Percentiles rank a stretch among this genome's conserved stretches.
These are phyloP conservation scores for Aspergillus sclerotioniger DNA, from an alignment of 495 filamentous ascomycete genomes.

Conservation along the genomic window DNA sequence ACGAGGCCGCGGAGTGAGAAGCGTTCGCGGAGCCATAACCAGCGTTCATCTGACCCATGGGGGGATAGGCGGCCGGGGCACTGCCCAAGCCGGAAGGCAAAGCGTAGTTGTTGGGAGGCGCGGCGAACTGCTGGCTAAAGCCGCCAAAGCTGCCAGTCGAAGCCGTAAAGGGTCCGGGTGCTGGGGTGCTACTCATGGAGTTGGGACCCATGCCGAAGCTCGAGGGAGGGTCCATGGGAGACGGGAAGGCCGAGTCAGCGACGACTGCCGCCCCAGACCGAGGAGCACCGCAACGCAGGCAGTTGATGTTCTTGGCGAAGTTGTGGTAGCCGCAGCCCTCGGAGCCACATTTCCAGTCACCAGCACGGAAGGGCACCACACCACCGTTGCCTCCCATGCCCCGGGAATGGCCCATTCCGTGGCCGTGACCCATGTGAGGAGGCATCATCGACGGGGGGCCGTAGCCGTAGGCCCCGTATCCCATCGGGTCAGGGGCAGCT, in stretches of 20 bases:
- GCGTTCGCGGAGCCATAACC: constrained; percentile 61
- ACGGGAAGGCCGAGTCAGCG: constrained; percentile 88
- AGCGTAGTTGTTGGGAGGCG: constrained; percentile 84
- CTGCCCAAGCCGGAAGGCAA: constrained; percentile 87
- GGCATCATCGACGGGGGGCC: constrained; percentile 78
- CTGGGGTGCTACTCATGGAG: constrained; percentile 82
- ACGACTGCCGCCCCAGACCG: constrained; percentile 90
- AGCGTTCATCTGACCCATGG: constrained; percentile 70
- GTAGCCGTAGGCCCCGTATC: constrained; percentile 72
- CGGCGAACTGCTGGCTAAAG: constrained; percentile 84
- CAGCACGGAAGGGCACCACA: constrained; percentile 93
- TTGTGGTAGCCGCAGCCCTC: constrained; percentile 99
- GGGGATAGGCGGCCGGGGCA: constrained; percentile 75
- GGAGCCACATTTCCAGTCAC: constrained; percentile 98
- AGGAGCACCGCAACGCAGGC: constrained; percentile 91
- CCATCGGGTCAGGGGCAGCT: constrained; percentile 69
- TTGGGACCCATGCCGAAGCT: constrained; percentile 73
- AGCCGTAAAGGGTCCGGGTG: constrained; percentile 75
- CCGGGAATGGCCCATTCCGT: constrained; percentile 66
- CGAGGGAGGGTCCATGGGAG: constrained; percentile 81
- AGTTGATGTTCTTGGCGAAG: constrained; percentile 98
- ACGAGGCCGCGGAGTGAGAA: constrained; percentile 80
- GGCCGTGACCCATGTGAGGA: constrained; percentile 76
- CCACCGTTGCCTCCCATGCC: constrained; percentile 78
- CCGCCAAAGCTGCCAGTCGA: constrained; percentile 71